Conservation (phyloP, 2,329 filamentous ascomycete species). For the Paecilomyces sp. region DNA sequence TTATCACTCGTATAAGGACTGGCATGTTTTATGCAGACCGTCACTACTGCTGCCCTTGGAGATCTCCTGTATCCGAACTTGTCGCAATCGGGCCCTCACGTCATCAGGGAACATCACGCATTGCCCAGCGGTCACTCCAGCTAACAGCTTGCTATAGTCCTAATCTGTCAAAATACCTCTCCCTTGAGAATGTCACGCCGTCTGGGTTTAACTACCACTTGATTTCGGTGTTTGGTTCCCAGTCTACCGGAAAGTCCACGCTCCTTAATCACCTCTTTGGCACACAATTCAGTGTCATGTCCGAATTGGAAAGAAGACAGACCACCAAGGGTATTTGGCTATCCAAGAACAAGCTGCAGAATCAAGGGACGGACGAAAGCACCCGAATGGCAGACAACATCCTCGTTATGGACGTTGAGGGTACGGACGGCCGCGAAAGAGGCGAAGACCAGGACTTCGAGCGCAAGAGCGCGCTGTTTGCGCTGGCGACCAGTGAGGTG, state of each 20-base stretch:
- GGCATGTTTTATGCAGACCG: not conserved
- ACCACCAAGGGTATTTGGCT: conserved; percentile 99
- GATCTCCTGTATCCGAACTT: not conserved
- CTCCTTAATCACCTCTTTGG: conserved; percentile 93
- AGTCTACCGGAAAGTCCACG: conserved; percentile 97
- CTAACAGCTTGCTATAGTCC: conserved; percentile 46
- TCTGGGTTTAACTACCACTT: conserved; percentile 98
- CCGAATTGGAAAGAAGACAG: conserved; percentile 85
- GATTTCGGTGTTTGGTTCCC: conserved; percentile 96
- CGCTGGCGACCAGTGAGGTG: conserved; percentile 93
- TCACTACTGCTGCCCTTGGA: not conserved
- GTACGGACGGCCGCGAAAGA: conserved; percentile 89
- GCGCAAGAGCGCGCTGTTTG: conserved; percentile 94
- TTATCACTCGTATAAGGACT: not conserved
- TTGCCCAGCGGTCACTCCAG: conserved; percentile 5
- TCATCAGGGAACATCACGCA: not conserved
- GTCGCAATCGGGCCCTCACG: not conserved
- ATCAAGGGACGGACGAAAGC: conserved; percentile 30
- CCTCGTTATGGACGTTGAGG: conserved; percentile 98
- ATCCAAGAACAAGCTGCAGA: conserved; percentile 81
- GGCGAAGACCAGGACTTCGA: conserved; percentile 99
- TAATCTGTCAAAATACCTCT: conserved; percentile 74
- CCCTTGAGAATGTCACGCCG: conserved; percentile 69
- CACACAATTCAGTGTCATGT: conserved; percentile 96
- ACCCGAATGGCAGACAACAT: conserved; percentile 90